Evolutionary conservation across 495 filamentous ascomycete species (phyloP).

Genomic region (Hamigera avellanea): DNA sequence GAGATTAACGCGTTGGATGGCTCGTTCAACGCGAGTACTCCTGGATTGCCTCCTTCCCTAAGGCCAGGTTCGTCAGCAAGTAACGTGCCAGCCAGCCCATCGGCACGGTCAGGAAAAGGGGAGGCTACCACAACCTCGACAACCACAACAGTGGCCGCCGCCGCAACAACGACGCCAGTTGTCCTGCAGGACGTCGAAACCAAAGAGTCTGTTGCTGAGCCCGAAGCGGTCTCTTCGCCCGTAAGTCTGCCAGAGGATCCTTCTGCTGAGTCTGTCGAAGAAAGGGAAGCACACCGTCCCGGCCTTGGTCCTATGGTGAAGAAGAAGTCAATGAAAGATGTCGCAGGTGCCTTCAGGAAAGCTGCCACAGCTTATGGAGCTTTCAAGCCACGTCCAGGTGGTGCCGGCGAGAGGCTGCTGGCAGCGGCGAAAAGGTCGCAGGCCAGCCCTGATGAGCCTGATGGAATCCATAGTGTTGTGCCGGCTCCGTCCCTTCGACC

Average conservation of each 20-base stretch:
- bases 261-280: slow-evolving; percentile 22
- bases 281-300: slow-evolving; percentile 48
- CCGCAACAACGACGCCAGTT: slow-evolving; percentile 7
- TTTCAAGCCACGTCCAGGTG: slow-evolving; percentile 77
- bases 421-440: slow-evolving; percentile 43
- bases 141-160: slow-evolving; percentile 1
- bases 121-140: slow-evolving; percentile 1
- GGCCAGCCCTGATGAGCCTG: slow-evolving; percentile 46
- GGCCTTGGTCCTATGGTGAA: slow-evolving; percentile 89
- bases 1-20: slow-evolving; percentile 8
- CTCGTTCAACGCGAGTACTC: neutral
- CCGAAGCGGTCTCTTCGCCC: slow-evolving; percentile 3
- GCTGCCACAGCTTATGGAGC: slow-evolving; percentile 70
- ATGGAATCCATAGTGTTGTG: slow-evolving; percentile 81
- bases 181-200: slow-evolving; percentile 3
- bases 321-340: slow-evolving; percentile 55
- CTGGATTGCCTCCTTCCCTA: neutral
- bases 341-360: slow-evolving; percentile 71
- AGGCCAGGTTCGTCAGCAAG: slow-evolving; percentile 9
- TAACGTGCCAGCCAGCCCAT: slow-evolving; percentile 1
- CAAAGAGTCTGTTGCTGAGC: slow-evolving; percentile 3
- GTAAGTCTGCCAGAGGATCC: slow-evolving; percentile 9
- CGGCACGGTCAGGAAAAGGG: neutral
- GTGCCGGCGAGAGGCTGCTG: slow-evolving; percentile 62
- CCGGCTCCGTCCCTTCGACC: slow-evolving; percentile 53